Conservation (phyloP, 176 grass and related monocot species). For the Eleusine indica region DNA sequence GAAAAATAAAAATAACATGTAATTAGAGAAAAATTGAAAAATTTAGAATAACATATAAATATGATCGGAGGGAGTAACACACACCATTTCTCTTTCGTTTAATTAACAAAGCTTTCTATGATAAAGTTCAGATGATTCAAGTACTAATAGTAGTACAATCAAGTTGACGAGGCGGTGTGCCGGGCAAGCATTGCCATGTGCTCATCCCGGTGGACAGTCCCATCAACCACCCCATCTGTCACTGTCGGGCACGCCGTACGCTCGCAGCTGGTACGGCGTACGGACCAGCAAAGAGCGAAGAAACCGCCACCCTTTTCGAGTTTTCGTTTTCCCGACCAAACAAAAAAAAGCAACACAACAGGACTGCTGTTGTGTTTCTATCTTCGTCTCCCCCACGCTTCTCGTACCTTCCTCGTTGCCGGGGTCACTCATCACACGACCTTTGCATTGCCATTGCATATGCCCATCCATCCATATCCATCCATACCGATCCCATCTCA, state of each 20-base stretch:
- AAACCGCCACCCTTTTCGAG: background rate
- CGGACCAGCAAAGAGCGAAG: background rate
- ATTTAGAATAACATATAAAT: too few relatives aligned
- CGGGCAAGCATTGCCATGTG: background rate
- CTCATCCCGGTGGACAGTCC: background rate
- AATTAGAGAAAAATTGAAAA: too few relatives aligned
- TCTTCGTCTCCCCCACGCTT: background rate
- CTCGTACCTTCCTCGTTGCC: slow-evolving; percentile 1
- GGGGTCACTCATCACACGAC: background rate
- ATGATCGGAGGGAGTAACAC: too few relatives aligned
- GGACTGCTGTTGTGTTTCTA: background rate
- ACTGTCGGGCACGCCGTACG: background rate
- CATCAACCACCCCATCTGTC: background rate
- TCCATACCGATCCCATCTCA: too few relatives aligned
- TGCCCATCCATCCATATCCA: too few relatives aligned
- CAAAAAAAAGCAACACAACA: background rate
- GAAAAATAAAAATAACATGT: too few relatives aligned
- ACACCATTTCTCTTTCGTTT: too few relatives aligned
- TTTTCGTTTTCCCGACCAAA: background rate
- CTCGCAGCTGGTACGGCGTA: background rate
- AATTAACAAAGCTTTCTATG: too few relatives aligned
- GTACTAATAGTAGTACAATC: too few relatives aligned
- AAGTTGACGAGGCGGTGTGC: background rate
- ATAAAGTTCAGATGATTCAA: too few relatives aligned
- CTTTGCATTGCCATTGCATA: background rate